Percentiles rank a stretch among this genome's conserved stretches.
These are phyloP conservation scores for Aspergillus heteromorphus DNA, from an alignment of 495 filamentous ascomycete species.

Conservation along the genomic window DNA sequence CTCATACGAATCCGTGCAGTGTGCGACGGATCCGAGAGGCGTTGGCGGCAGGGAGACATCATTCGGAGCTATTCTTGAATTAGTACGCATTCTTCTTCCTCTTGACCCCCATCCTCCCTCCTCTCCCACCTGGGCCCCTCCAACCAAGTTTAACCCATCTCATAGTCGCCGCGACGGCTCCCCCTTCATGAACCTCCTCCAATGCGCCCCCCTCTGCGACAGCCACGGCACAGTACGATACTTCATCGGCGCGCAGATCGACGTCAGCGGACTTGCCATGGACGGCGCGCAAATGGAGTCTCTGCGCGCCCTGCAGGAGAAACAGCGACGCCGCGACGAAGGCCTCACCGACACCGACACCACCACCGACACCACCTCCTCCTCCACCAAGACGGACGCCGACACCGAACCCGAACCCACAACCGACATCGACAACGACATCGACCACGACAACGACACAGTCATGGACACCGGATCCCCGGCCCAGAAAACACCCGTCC, in stretches of 20 bases:
- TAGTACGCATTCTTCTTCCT: conserved; percentile 46
- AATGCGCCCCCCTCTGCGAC: conserved; percentile 57
- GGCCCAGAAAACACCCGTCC: neutral
- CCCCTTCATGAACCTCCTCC: conserved; percentile 62
- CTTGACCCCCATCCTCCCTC: neutral
- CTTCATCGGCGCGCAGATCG: conserved; percentile 57
- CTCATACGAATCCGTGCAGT: conserved; percentile 45
- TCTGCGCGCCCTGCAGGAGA: conserved; percentile 39
- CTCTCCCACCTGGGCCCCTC: neutral
- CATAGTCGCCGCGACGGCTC: conserved; percentile 53
- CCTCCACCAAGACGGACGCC: neutral
- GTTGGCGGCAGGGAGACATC: conserved; percentile 52
- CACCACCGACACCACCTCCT: neutral
- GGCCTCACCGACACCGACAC: neutral
- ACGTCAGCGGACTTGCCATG: conserved; percentile 51
- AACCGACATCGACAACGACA: neutral
- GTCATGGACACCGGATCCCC: neutral
- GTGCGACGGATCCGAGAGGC: conserved; percentile 52
- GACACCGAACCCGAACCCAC: neutral
- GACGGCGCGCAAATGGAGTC: conserved; percentile 56
- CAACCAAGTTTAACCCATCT: neutral
- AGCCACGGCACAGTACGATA: conserved; percentile 56
- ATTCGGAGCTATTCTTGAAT: conserved; percentile 63
- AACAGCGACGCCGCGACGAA: neutral
- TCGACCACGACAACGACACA: neutral